Conservation (phyloP, 2,329 filamentous ascomycete species). For the Paecilomyces niveus region DNA sequence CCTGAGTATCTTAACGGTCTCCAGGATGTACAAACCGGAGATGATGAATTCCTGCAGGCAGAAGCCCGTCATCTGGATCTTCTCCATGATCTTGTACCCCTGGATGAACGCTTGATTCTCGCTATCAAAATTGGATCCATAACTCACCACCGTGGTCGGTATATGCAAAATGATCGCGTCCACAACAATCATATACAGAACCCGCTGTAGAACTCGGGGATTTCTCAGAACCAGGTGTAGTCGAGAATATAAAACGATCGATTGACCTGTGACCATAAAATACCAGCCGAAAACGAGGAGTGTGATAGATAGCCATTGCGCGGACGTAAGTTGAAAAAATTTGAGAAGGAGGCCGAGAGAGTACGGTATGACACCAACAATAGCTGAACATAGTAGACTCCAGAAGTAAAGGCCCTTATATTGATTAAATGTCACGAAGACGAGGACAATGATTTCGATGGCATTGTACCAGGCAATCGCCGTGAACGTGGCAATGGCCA, state of each 20-base stretch:
- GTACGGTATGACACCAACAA: constrained; percentile 39
- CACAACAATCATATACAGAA: constrained; percentile 41
- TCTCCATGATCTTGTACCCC: constrained; percentile 44
- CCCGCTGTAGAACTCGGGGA: constrained; percentile 30
- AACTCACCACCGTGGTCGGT: constrained; percentile 40
- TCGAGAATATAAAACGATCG: constrained; percentile 44
- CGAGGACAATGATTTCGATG: constrained; percentile 41
- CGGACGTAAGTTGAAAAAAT: constrained; percentile 33
- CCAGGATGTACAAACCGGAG: constrained; percentile 47
- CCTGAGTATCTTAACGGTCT: constrained; percentile 46
- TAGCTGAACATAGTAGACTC: constrained; percentile 39
- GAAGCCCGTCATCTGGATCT: constrained; percentile 51
- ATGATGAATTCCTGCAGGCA: constrained; percentile 51
- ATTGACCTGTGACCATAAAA: constrained; percentile 43
- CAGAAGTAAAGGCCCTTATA: constrained; percentile 46
- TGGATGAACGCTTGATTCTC: constrained; percentile 17
- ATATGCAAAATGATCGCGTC: constrained; percentile 38
- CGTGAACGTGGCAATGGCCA: constrained; percentile 40
- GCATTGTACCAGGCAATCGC: constrained; percentile 46
- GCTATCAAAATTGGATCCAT: constrained; percentile 32
- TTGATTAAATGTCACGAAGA: constrained; percentile 42
- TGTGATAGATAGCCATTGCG: constrained; percentile 33
- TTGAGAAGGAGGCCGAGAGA: constrained; percentile 43
- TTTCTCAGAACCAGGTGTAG: constrained; percentile 41
- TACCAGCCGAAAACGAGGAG: constrained; percentile 42